A percentile compares a stretch with the other conserved stretches of the same genome.
These are phyloP conservation scores for Solidago caesia DNA, from an alignment of 129 eudicot genomes.

Conservation along the genomic window DNA sequence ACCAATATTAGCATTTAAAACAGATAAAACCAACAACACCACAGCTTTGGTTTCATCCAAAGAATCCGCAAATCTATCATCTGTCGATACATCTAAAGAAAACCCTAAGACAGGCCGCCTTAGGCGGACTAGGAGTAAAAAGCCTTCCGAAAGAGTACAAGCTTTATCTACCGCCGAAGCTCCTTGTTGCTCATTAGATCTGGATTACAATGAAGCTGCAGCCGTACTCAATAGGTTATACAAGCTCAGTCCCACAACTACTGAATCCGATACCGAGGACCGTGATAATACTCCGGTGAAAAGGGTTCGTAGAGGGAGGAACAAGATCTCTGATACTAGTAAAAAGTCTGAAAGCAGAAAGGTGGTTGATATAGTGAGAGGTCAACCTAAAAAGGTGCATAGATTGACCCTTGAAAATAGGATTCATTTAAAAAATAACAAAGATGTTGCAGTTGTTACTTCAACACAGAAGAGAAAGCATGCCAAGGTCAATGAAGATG, in stretches of 20 bases:
- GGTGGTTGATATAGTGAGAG: conserved; percentile 52
- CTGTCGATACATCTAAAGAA: conserved; percentile 57
- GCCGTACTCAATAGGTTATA: conserved; percentile 73
- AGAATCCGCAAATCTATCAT: conserved; percentile 52
- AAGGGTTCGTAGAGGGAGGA: conserved; percentile 46
- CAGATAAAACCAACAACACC: conserved; percentile 52
- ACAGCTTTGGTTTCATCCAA: conserved; percentile 53
- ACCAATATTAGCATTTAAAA: conserved; percentile 55
- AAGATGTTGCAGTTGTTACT: conserved; percentile 41
- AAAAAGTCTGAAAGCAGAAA: conserved; percentile 30
- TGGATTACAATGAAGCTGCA: conserved; percentile 88
- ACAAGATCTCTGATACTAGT: conserved; percentile 43
- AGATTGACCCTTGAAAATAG: conserved; percentile 85
- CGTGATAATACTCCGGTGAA: conserved; percentile 35
- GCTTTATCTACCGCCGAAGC: conserved; percentile 62
- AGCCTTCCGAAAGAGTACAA: conserved; percentile 57
- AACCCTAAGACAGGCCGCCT: conserved; percentile 43
- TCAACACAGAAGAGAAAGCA: conserved; percentile 41
- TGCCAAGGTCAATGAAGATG: conserved; percentile 47
- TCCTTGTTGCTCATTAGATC: conserved; percentile 52
- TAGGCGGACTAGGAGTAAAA: conserved; percentile 39
- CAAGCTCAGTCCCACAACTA: conserved; percentile 62
- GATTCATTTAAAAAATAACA: conserved; percentile 57
- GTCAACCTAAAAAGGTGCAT: conserved; percentile 39
- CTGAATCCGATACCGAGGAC: conserved; percentile 39